Base-by-base conservation (phyloP, 2,329 filamentous ascomycete genomes). In the Nemania sp. region DNA sequence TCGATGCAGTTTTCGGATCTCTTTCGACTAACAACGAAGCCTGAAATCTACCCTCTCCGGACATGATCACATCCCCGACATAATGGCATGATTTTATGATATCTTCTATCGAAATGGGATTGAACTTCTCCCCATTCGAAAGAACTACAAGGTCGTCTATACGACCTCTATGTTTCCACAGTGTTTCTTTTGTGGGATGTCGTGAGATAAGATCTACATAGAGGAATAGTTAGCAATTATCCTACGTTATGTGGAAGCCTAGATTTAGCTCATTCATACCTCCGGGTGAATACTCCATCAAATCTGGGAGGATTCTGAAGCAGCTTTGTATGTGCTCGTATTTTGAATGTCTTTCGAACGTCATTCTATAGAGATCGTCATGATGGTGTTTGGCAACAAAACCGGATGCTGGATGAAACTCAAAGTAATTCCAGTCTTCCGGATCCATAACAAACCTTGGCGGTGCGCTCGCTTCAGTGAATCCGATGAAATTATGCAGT, bases 131-230 rank as follows among this genome's bases (percentile, higher is more conserved):
- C 6, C 66, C 62, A 22, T 68, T 68, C 1, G 66, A 68, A 4
- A 68, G 62, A 18, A 68, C 66, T 26, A 66, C 63, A 5, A 65
- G 60, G 18, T 68, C 66, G 15, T 68, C 66, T 2, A 41, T 62
- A 10, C 62, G 66, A 15, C 57, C 66, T 47, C 60, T 63, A 29
- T 65, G 63, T 2, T 43, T 65, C 66, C 66, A 65, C 41, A 68
- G 52, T 29, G 49, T 53, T 6, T 59, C 15, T 41, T 62, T 68
- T 38, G 49, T 52, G 4, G 62, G 62, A 20, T 65, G 66, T 11
- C 22, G 47, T 13, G 47, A 29, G 15, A 93, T 84, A 91, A 93
- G 65, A 20, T 74, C 55, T 58, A 26, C 18, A 10, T 5, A 22
- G 3, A 27, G 15, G 3, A 32, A 35, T 15, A 32, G 18, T 58